A percentile compares a stretch with the other conserved stretches of the same genome.
Evolutionary conservation across 2,329 filamentous ascomycete genomes (phyloP).

Genomic region (Ascochyta clinopodiicola): DNA sequence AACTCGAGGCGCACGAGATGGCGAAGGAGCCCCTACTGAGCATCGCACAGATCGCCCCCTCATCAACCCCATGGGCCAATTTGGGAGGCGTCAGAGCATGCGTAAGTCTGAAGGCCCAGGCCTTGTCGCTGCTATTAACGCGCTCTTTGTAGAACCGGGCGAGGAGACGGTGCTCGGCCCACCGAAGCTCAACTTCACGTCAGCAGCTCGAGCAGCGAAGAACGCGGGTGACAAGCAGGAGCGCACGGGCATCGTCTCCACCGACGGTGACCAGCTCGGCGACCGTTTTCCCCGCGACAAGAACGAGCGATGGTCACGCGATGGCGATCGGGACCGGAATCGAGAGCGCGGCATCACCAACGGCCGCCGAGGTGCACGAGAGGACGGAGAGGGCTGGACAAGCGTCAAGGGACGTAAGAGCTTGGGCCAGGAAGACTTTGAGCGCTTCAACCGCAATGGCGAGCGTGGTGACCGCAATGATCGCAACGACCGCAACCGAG

Average conservation of each 20-base stretch:
- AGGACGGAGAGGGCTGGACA: conserved; percentile 75
- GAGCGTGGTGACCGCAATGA: conserved; percentile 24
- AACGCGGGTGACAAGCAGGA: conserved; percentile 46
- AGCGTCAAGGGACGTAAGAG: conserved; percentile 76
- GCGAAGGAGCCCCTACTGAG: conserved; percentile 36
- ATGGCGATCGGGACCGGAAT: conserved; percentile 50
- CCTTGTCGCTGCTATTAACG: conserved; percentile 39
- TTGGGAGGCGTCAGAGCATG: conserved; percentile 45
- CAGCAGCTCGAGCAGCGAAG: conserved; percentile 67
- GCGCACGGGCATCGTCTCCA: conserved; percentile 40
- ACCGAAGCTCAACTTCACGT: conserved; percentile 82
- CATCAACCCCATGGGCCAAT: conserved; percentile 47
- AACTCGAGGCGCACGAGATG: conserved; percentile 35
- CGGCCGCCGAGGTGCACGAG: conserved; percentile 49
- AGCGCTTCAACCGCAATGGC: conserved; percentile 67
- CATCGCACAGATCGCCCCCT: conserved; percentile 39
- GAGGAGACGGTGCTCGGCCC: conserved; percentile 89
- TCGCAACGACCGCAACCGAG: conserved; percentile 56
- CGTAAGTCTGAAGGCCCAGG: conserved; percentile 58
- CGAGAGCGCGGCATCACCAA: conserved; percentile 48
- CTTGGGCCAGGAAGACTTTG: conserved; percentile 73
- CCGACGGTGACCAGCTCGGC: conserved; percentile 49
- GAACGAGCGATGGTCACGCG: conserved; percentile 51
- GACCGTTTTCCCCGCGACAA: conserved; percentile 42
- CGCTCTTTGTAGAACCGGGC: conserved; percentile 57